Evolutionary conservation across 1,284 basidiomycete genomes (phyloP), one percentile per base, ranked within the genome.

Genomic region (Ustanciosporium gigantosporum): DNA sequence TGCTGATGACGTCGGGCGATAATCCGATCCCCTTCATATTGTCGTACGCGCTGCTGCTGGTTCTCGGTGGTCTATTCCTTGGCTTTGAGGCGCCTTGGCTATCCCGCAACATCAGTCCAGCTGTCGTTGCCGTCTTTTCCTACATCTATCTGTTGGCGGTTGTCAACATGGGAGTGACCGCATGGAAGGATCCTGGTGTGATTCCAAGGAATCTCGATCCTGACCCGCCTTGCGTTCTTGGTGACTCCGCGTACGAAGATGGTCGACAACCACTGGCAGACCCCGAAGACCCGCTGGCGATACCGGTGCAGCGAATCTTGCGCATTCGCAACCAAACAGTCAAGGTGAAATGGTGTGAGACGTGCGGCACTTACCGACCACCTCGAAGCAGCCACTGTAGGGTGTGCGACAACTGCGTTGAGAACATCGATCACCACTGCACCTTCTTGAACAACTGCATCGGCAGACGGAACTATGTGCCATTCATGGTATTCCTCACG

Each of bases 371-470:
- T 1, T 78, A 77, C 38, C 51, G 77, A 5, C 71, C 77, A 6
- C 77, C 77, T 0, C 53, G 77, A 15, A 59, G 55, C 40, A 73
- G 70, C 22, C 77, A 78, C 39, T 78, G 77, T 39, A 48, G 77
- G 9, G 57, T 73, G 2, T 78, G 77, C 56, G 73, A 78, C 34
- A 76, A 75, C 44, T 78, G 77, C 43, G 72, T 78, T 7, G 74
- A 77, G 22, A 66, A 66, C 31, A 72, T 78, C 37, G 76, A 78
- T 37, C 77, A 78, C 49, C 77, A 78, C 41, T 78, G 77, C 47
- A 74, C 69, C 21, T 78, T 76, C 29, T 60, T 78, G 17, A 78
- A 78, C 52, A 73, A 66, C 16, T 78, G 77, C 38, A 73, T 78
- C 23, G 77, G 74, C 2, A 53, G 70, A 5, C 46, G 77, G 13